Base-by-base conservation (phyloP, 176 grass and related monocot species). In the Ananas comosus region DNA sequence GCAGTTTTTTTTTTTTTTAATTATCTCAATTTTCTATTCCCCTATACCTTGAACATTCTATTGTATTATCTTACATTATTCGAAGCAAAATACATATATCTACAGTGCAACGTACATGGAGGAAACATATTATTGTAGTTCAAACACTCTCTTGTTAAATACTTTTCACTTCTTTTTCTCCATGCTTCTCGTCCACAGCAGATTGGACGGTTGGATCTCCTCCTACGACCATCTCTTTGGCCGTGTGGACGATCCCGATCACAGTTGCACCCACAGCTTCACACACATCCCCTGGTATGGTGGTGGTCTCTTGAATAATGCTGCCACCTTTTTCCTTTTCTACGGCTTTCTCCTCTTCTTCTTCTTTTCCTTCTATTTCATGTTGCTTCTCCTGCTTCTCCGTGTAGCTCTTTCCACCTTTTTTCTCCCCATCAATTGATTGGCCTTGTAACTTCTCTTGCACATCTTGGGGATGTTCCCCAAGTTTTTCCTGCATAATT, bases 181-280 rank as follows among this genome's bases (percentile, higher is more conserved):
- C 21, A 12, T 25, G 13, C 16, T 66, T 73, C 11, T 59, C 27
- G 12, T 16, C 69, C 48, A 28, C 7, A 3, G 11, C 14, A 68
- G 73, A 25, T 63, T 64, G 11, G 28, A 71, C 49, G 10, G 53
- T 49, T 75, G 77, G 67, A 63, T 91, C 88, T 57, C 81, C 80
- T 63, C 80, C 88, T 48, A 83, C 82, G 13, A 96, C 83, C 51
- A 96, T 76, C 9, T 67, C 83, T 71, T 86, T 89, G 21, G 80
- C 51, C 63, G 85, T 83, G 73, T 81, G 25, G 8, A 73, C 83
- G 16, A 91, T 65, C 12, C 83, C 86, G 11, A 77, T 52, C 67
- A 91, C 83, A 0, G 92, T 78, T 51, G 81, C 81, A 51, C 92
- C 92, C 29, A 91, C 74, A 23, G 78, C 84, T 72, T 89, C 83